Base-by-base conservation (phyloP, 2,329 filamentous ascomycete genomes). In the Trichophyton mentagrophytes region DNA sequence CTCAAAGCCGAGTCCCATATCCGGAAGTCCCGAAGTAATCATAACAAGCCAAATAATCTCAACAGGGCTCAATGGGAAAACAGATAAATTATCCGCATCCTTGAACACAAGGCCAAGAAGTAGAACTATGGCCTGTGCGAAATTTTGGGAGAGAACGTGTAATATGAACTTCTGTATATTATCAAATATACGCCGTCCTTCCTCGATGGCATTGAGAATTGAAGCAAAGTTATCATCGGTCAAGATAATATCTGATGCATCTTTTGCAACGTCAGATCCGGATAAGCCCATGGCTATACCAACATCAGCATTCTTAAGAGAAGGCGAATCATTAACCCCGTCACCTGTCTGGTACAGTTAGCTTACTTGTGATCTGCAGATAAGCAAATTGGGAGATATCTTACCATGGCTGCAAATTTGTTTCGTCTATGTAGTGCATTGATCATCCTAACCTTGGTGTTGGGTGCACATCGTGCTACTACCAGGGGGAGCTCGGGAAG, bases 31-130 rank as follows among this genome's bases (percentile, higher is more conserved):
- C 44, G 88, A 92, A 0, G 90, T 95, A 60, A 93, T 82, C 87
- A 95, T 91, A 73, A 95, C 95, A 71, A 95, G 89, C 90, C 89
- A 95, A 62, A 95, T 82, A 64, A 95, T 92, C 67, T 95, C 85
- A 9, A 95, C 84, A 0, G 90, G 89, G 0, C 88, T 85, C 49
- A 95, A 83, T 3, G 90, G 90, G 72, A 95, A 95, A 8, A 95
- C 89, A 0, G 89, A 93, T 62, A 88, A 80, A 5, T 82, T 81
- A 7, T 78, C 76, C 1, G 73, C 65, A 69, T 95, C 90, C 67
- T 89, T 87, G 76, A 95, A 95, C 0, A 80, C 86, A 3, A 95
- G 83, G 60, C 90, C 90, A 40, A 89, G 85, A 25, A 95, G 84
- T 13, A 95, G 78, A 0, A 89, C 85, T 63, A 88, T 85, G 6